Conservation (phyloP, 2,329 filamentous ascomycete species). For the Fusarium sp. region DNA sequence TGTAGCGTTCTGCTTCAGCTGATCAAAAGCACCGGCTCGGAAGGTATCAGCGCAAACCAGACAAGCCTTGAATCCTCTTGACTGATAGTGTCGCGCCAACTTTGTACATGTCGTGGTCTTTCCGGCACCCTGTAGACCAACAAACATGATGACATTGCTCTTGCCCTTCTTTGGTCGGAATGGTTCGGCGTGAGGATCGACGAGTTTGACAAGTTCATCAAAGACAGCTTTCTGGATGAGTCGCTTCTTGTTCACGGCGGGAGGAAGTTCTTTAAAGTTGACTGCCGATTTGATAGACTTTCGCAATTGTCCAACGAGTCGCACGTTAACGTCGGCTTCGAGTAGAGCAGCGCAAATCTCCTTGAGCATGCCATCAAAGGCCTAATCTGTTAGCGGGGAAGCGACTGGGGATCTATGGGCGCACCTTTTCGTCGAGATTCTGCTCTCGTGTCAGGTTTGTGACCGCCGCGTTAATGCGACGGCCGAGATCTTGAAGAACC, state of each 20-base stretch:
- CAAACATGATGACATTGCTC: slow-evolving; percentile 99
- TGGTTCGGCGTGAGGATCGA: slow-evolving; percentile 94
- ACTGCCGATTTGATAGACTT: slow-evolving; percentile 93
- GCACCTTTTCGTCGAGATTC: slow-evolving; percentile 95
- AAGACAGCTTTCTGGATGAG: slow-evolving; percentile 98
- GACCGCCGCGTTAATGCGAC: slow-evolving; percentile 98
- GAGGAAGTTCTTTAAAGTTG: slow-evolving; percentile 93
- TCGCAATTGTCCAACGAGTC: slow-evolving; percentile 89
- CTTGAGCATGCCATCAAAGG: slow-evolving; percentile 98
- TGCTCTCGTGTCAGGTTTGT: slow-evolving; percentile 91
- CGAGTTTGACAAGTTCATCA: slow-evolving; percentile 94
- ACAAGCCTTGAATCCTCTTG: slow-evolving; percentile 91
- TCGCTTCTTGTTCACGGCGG: slow-evolving; percentile 97
- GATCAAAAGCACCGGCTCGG: slow-evolving; percentile 97
- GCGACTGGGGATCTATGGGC: slow-evolving; percentile 39
- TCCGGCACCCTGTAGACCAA: slow-evolving; percentile 95
- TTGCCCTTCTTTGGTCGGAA: slow-evolving; percentile 98
- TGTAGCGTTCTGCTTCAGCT: slow-evolving; percentile 98
- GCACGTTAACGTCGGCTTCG: slow-evolving; percentile 97
- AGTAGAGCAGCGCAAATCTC: slow-evolving; percentile 96
- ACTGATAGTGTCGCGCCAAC: slow-evolving; percentile 93
- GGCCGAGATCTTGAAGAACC: slow-evolving; percentile 99
- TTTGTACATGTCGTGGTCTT: slow-evolving; percentile 99
- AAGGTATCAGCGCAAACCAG: slow-evolving; percentile 98
- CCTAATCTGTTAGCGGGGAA: slow-evolving; percentile 64